Conservation (phyloP, 306 rosid genomes). For the Glycine latifolia region DNA sequence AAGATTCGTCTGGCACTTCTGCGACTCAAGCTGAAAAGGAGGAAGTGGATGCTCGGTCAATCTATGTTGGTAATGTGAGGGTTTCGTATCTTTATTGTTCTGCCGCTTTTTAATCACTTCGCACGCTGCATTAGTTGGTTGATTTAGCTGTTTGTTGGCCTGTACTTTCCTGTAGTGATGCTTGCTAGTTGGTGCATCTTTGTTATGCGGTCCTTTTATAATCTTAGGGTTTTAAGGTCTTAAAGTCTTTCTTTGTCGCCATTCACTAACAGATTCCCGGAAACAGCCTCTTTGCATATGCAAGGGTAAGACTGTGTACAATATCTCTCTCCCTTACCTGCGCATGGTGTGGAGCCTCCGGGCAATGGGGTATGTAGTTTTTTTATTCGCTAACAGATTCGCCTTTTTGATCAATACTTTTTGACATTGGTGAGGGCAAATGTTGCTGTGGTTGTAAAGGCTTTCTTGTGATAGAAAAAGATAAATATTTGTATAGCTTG, state of each 20-base stretch:
- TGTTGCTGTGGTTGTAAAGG: not conserved
- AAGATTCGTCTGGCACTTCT: constrained; percentile 80
- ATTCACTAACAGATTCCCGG: not conserved
- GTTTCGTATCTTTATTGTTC: constrained; percentile 37
- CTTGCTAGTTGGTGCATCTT: not conserved
- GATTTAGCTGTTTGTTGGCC: constrained; percentile 29
- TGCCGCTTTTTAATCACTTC: not conserved
- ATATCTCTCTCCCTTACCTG: no score
- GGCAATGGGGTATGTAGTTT: no score
- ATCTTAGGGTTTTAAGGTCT: not conserved
- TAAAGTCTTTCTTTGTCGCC: not conserved
- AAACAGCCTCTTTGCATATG: no score
- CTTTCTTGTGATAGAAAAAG: not conserved
- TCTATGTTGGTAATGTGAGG: constrained; percentile 98
- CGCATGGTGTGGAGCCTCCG: no score
- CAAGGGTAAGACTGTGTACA: no score
- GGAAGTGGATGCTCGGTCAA: constrained; percentile 97
- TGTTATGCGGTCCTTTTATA: not conserved
- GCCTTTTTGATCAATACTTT: not conserved
- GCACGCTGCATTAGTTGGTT: not conserved
- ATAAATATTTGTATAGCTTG: not conserved
- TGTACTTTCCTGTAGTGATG: not conserved
- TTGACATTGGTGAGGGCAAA: not conserved
- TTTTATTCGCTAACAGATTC: not conserved
- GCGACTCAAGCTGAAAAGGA: constrained; percentile 96